These are phyloP conservation scores for Bauhinia variegata DNA, from an alignment of 306 rosid genomes.

Conservation along the genomic window DNA sequence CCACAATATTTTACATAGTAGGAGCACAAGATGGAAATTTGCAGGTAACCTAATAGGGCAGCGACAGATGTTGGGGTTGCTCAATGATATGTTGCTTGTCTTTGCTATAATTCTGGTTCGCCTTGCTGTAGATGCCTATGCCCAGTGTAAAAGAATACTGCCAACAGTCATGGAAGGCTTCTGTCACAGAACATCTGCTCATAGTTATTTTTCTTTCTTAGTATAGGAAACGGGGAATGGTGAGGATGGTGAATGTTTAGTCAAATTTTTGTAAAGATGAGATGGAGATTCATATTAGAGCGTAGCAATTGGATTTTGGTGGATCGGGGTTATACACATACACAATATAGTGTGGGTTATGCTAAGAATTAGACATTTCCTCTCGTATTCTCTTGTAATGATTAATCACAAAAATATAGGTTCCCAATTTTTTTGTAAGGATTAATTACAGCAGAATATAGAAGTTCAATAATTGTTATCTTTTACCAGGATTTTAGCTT, in stretches of 20 bases:
- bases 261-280: slow-evolving; percentile 67
- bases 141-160: slow-evolving; percentile 40
- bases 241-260: slow-evolving; percentile 34
- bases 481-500: slow-evolving; percentile 15
- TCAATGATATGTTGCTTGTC: slow-evolving; percentile 50
- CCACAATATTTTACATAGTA: slow-evolving; percentile 25
- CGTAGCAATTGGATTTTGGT: slow-evolving; percentile 42
- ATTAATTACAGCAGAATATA: slow-evolving; percentile 35
- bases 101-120: slow-evolving; percentile 51
- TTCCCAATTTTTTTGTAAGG: slow-evolving; percentile 49
- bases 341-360: slow-evolving; percentile 38
- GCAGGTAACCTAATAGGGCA: slow-evolving; percentile 38
- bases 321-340: slow-evolving; percentile 41
- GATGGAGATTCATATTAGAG: slow-evolving; percentile 48
- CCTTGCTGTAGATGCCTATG: slow-evolving; percentile 50
- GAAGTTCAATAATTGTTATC: slow-evolving; percentile 19
- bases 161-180: slow-evolving; percentile 37
- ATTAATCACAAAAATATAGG: slow-evolving; percentile 34
- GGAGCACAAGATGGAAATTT: slow-evolving; percentile 34
- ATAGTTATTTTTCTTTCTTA: slow-evolving; percentile 17
- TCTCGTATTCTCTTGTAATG: slow-evolving; percentile 46
- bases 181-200: slow-evolving; percentile 33
- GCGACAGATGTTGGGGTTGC: slow-evolving; percentile 32
- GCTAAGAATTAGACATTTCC: slow-evolving; percentile 42
- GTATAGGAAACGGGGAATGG: slow-evolving; percentile 45